Percentiles rank a stretch among this genome's conserved stretches.
phyloP scores from a whole-genome alignment of 148 eudicot genomes.

The Linanthus parryae region DNA sequence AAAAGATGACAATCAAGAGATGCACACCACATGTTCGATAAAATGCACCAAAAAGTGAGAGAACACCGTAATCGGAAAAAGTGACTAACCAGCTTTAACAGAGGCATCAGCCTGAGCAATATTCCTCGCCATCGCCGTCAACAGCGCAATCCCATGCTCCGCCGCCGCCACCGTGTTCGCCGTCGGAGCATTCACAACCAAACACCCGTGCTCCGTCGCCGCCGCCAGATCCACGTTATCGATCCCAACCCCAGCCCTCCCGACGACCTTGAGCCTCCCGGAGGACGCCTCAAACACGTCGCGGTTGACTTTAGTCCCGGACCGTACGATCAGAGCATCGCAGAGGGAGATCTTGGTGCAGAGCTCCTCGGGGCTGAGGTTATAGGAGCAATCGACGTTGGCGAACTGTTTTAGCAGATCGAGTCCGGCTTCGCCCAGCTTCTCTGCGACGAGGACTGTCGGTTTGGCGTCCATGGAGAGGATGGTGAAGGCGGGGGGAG shows the following conservation, averaged over 20 bases:
- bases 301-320: constrained; percentile 77
- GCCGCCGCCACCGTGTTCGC: constrained; percentile 98
- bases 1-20: too few species aligned
- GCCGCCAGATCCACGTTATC: constrained; percentile 98
- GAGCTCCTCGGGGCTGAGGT: constrained; percentile 72
- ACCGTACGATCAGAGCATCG: constrained; percentile 86
- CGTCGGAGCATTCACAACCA: constrained; percentile 96
- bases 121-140: constrained; percentile 91
- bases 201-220: constrained; percentile 93
- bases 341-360: constrained; percentile 94
- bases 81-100: constrained; percentile 60
- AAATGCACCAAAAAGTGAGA: constrained; percentile 15
- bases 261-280: constrained; percentile 87
- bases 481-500: constrained; percentile 15
- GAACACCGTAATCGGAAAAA: not conserved
- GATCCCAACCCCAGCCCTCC: constrained; percentile 96
- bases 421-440: constrained; percentile 75
- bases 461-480: constrained; percentile 57
- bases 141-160: constrained; percentile 87
- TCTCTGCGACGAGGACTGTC: constrained; percentile 78
- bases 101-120: constrained; percentile 97
- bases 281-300: constrained; percentile 89
- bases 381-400: constrained; percentile 88
- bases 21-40: constrained; percentile 22
- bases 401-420: constrained; percentile 55